Conservation (phyloP, 805 yeast species). For the Wickerhamiella nectarea region DNA sequence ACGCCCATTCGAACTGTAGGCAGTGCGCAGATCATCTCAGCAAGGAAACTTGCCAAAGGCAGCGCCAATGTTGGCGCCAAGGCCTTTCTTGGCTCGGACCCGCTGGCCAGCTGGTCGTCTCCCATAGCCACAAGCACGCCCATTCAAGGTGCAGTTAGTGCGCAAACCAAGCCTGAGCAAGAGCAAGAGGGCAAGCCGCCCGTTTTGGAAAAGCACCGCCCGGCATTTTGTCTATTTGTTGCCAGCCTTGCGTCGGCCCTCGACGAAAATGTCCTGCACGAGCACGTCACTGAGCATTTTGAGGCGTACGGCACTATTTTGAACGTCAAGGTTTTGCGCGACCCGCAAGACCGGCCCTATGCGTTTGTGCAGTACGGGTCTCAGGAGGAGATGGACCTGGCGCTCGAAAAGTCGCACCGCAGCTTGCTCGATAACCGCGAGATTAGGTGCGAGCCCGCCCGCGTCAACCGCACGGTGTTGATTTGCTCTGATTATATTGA, state of each 20-base stretch:
- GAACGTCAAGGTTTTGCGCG: constrained; percentile 70
- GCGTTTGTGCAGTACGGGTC: constrained; percentile 79
- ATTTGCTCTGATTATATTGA: constrained; percentile 22
- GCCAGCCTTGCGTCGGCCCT: constrained; percentile 59
- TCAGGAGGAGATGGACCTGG: constrained; percentile 55
- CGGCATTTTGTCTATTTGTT: constrained; percentile 79
- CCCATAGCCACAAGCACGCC: no score
- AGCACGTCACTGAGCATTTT: constrained; percentile 57
- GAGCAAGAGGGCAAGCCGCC: background rate
- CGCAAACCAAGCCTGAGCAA: no score
- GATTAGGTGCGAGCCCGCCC: constrained; percentile 80
- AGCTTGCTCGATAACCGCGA: constrained; percentile 57
- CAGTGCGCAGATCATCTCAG: no score
- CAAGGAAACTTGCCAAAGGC: no score
- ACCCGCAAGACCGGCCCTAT: constrained; percentile 71
- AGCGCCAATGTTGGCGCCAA: no score
- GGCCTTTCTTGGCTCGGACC: no score
- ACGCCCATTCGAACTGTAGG: no score
- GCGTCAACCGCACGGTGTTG: constrained; percentile 76
- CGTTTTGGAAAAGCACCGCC: constrained; percentile 23
- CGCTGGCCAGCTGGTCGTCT: no score
- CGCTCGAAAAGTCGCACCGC: constrained; percentile 56
- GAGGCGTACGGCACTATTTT: constrained; percentile 56
- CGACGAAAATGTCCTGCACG: constrained; percentile 57
- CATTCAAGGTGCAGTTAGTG: no score